Base-by-base conservation (phyloP, 495 filamentous ascomycete species). In the Alectoria sarmentosa region DNA sequence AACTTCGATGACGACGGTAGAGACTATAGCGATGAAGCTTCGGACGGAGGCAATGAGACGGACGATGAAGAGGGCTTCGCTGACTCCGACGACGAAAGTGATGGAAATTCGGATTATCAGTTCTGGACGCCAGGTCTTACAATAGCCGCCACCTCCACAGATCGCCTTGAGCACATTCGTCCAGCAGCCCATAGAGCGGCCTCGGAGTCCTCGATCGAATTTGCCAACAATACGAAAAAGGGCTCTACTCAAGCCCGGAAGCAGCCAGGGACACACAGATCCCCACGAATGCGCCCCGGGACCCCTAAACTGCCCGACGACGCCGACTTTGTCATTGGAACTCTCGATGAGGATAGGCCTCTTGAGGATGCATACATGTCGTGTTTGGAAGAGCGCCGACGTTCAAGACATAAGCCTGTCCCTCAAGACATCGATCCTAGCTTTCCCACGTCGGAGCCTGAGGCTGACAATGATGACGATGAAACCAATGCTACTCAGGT, bases 361-460 rank as follows among this genome's bases (percentile, higher is more conserved):
- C 75, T 98, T 46, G 94, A 98, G 73, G 88, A 90, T 65, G 92
- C 90, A 4, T 98, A 96, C 73, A 84, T 96, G 57, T 90, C 90
- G 15, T 90, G 88, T 67, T 79, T 94, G 63, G 90, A 94, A 69
- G 85, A 90, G 58, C 84, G 90, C 44, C 88, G 88, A 64, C 86
- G 86, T 49, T 86, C 86, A 61, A 96, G 91, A 75, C 89, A 90
- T 64, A 83, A 86, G 63, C 69, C 79, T 36, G 89, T 90, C 34
- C 92, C 94, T 49, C 94, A 98, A 68, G 95, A 98, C 69, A 97
- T 98, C 65, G 94, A 98, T 71, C 94, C 94, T 14, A 96, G 90
- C 73, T 98, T 98, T 72, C 94, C 94, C 0, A 91, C 91, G 11
- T 96, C 92, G 2, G 94, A 97, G 66, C 88, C 87, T 0, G 93